Conservation (phyloP, 768 basidiomycete species). For the Podaxis sp. region DNA sequence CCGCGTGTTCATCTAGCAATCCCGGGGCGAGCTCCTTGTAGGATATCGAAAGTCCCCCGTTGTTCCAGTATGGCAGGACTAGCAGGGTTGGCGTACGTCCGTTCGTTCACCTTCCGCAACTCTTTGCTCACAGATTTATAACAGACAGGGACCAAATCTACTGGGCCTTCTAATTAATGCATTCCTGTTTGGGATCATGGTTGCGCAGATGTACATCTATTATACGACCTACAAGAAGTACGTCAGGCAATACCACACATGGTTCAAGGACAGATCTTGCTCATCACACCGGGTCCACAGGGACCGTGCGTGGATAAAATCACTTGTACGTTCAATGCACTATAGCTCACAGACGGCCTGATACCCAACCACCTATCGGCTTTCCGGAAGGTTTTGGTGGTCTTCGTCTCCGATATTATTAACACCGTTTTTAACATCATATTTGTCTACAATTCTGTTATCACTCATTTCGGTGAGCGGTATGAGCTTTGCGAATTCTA, state of each 20-base stretch:
- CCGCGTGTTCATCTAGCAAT: no score
- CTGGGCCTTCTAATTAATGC: constrained; percentile 6
- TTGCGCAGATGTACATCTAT: constrained; percentile 14
- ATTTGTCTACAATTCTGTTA: background rate
- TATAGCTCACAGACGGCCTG: background rate
- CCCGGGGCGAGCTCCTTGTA: no score
- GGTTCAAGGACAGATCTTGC: background rate
- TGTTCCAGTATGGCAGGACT: no score
- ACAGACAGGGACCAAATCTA: background rate
- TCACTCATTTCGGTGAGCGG: background rate
- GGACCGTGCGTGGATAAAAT: background rate
- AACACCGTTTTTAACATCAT: background rate
- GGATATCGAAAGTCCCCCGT: no score
- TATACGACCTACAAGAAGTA: constrained; percentile 15
- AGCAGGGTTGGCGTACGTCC: no score
- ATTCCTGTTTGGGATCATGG: constrained; percentile 15
- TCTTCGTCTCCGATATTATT: background rate
- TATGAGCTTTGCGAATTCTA: background rate
- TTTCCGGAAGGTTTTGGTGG: background rate
- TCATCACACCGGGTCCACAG: background rate
- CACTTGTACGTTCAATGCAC: background rate
- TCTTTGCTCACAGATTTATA: background rate
- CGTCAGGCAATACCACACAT: background rate
- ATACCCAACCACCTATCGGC: background rate
- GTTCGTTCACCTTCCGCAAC: background rate